Percentiles rank a stretch among this genome's conserved stretches.
Evolutionary conservation across 371 early-diverging fungal species (phyloP).

Genomic region (Mucor lusitanicus): DNA sequence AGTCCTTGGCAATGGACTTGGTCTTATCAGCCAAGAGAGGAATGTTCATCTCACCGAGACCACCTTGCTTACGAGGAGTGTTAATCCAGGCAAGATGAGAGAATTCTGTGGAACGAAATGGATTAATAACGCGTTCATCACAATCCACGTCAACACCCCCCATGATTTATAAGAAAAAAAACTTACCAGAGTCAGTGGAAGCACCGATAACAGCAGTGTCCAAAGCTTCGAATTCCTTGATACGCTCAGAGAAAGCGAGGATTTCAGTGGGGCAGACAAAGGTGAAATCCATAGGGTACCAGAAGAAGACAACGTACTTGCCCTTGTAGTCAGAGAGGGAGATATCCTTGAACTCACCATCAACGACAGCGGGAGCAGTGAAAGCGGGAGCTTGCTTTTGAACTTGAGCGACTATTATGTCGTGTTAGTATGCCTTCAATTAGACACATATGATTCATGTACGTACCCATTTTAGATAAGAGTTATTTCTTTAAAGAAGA

Average conservation of each 20-base stretch:
- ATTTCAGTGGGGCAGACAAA: conserved; percentile 77
- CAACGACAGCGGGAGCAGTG: conserved; percentile 74
- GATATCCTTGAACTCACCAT: conserved; percentile 78
- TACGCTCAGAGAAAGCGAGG: conserved; percentile 65
- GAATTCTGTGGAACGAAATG: conserved; percentile 32
- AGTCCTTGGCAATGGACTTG: conserved; percentile 68
- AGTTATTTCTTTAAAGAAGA: not conserved
- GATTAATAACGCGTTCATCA: not conserved
- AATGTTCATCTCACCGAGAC: conserved; percentile 76
- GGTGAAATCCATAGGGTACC: conserved; percentile 55
- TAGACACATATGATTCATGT: not conserved
- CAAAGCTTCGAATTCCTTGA: conserved; percentile 67
- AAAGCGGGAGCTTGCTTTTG: conserved; percentile 74
- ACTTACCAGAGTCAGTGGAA: conserved; percentile 52
- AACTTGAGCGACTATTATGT: conserved; percentile 33
- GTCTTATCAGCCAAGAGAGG: conserved; percentile 75
- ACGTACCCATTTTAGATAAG: conserved; percentile 24
- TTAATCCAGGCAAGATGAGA: conserved; percentile 70
- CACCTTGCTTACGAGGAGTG: conserved; percentile 76
- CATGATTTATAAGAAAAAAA: not conserved
- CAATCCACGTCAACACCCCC: not conserved
- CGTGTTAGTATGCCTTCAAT: not conserved
- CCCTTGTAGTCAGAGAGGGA: conserved; percentile 90
- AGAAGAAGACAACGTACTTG: conserved; percentile 54
- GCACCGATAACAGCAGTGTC: conserved; percentile 57